phyloP scores from a whole-genome alignment of 352 stramenopile species.

The Globisporangium middletonii region DNA sequence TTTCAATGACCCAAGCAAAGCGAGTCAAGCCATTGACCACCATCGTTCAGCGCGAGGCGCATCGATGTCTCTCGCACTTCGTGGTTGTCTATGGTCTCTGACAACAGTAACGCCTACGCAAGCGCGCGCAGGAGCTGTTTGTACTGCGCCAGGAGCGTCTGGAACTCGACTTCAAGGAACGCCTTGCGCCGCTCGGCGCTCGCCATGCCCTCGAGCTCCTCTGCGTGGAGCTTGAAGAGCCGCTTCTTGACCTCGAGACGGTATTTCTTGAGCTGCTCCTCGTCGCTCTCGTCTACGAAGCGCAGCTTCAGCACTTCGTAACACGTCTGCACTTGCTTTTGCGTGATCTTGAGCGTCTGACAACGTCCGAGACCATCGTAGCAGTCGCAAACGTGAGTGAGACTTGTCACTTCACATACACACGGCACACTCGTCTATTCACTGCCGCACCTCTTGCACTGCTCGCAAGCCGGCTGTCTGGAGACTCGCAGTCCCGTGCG shows the following conservation, averaged over 20 bases:
- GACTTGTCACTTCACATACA: neutral
- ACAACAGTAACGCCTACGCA: slow-evolving; percentile 11
- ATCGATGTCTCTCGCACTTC: neutral
- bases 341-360: slow-evolving; percentile 69
- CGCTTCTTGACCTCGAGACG: slow-evolving; percentile 81
- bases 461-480: slow-evolving; percentile 43
- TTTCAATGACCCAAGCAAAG: no score
- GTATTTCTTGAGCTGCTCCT: slow-evolving; percentile 52
- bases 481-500: slow-evolving; percentile 32
- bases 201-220: slow-evolving; percentile 72
- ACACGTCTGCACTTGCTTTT: slow-evolving; percentile 70
- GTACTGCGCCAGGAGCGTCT: slow-evolving; percentile 47
- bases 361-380: neutral
- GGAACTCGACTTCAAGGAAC: slow-evolving; percentile 68
- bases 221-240: slow-evolving; percentile 55
- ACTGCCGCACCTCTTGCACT: slow-evolving; percentile 47
- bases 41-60: neutral
- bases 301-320: slow-evolving; percentile 72
- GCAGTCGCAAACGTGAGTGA: neutral
- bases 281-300: slow-evolving; percentile 45
- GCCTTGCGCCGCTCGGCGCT: slow-evolving; percentile 65
- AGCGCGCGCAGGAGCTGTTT: slow-evolving; percentile 20
- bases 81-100: neutral
- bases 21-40: no score
- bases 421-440: neutral